Evolutionary conservation across 139 green algal genomes (phyloP).

Genomic region (Chlamydomonas applanata): DNA sequence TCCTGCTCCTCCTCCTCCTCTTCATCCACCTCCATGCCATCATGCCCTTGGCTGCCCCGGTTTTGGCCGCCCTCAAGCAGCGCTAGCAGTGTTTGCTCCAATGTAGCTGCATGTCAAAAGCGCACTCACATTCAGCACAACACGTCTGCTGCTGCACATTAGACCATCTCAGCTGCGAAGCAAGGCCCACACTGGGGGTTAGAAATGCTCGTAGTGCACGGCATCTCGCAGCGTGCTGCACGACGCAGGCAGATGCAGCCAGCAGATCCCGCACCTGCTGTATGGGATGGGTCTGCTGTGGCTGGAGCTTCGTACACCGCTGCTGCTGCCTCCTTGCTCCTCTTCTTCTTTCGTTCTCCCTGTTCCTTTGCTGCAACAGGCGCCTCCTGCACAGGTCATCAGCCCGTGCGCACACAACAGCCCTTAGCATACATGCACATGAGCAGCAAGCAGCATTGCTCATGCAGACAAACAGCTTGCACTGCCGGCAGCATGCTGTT

Average conservation of each 20-base stretch:
- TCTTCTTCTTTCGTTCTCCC: background rate
- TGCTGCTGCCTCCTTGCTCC: background rate
- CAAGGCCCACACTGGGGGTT: too few relatives aligned
- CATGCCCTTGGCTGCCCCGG: background rate
- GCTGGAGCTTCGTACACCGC: background rate
- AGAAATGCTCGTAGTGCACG: too few relatives aligned
- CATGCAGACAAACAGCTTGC: too few relatives aligned
- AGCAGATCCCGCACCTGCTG: background rate
- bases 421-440: too few relatives aligned
- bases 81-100: background rate
- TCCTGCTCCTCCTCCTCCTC: background rate
- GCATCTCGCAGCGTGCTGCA: background rate
- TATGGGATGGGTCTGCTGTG: background rate
- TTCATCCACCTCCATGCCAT: background rate
- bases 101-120: too few relatives aligned
- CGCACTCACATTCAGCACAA: too few relatives aligned
- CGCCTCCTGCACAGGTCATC: too few relatives aligned
- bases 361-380: background rate
- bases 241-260: background rate
- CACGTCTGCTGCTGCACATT: too few relatives aligned
- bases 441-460: too few relatives aligned
- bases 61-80: background rate
- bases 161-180: too few relatives aligned
- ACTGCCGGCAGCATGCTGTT: too few relatives aligned
- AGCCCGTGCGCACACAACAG: background rate